Percentiles rank a stretch among this genome's conserved stretches.
Evolutionary conservation across 1,284 basidiomycete species (phyloP).

Genomic region (Austroboletus novae-zelandiae): DNA sequence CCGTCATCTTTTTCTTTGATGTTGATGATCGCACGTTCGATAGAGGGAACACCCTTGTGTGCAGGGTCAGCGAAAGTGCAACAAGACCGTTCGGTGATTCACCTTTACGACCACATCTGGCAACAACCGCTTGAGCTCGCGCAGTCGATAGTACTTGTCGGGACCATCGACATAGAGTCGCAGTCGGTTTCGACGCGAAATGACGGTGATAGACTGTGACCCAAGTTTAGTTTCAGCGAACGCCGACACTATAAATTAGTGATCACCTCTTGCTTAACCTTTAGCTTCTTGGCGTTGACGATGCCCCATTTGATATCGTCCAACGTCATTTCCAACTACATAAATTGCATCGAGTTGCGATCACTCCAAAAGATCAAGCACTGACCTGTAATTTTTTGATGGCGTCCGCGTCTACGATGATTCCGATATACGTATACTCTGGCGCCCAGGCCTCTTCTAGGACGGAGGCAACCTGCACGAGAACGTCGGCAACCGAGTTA

Average conservation of each 20-base stretch:
- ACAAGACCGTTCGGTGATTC: conserved; percentile 6
- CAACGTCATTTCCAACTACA: conserved; percentile 85
- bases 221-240: no score
- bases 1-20: conserved; percentile 81
- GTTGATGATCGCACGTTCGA: conserved; percentile 90
- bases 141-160: conserved; percentile 87
- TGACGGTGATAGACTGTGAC: conserved; percentile 66
- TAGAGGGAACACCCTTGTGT: conserved; percentile 73
- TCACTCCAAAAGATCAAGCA: background rate
- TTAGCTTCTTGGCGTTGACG: conserved; percentile 85
- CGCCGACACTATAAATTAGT: background rate
- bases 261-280: conserved; percentile 82
- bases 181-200: conserved; percentile 76
- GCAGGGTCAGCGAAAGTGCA: background rate
- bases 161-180: conserved; percentile 84
- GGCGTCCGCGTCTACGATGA: conserved; percentile 90
- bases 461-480: conserved; percentile 76
- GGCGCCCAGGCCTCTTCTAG: conserved; percentile 97
- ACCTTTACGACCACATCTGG: conserved; percentile 89
- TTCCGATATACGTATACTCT: conserved; percentile 89
- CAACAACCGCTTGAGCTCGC: conserved; percentile 80
- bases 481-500: background rate
- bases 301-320: conserved; percentile 95
- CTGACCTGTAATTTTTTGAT: conserved; percentile 86
- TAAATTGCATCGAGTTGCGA: background rate